Conservation (phyloP, 2,329 filamentous ascomycete species). For the Kalaharituber pfeilii region DNA sequence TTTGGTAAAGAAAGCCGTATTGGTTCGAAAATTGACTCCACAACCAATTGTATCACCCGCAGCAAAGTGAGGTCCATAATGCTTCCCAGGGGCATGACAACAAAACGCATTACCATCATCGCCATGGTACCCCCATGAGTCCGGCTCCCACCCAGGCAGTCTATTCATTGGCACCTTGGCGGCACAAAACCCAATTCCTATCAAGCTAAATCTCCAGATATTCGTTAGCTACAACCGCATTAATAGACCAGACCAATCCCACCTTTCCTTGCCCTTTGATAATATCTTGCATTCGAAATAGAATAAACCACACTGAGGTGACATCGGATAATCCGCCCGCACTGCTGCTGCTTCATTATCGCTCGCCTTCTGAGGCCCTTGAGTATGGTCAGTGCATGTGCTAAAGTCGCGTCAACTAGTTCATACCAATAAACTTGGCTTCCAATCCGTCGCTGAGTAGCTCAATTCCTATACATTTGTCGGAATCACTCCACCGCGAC, state of each 20-base stretch:
- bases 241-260: constrained; percentile 21
- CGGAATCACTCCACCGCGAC: constrained; percentile 61
- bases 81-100: constrained; percentile 39
- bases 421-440: constrained; percentile 38
- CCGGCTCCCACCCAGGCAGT: constrained; percentile 48
- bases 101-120: constrained; percentile 48
- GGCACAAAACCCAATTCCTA: constrained; percentile 45
- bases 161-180: constrained; percentile 38
- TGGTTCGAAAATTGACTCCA: constrained; percentile 46
- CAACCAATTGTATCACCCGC: constrained; percentile 45
- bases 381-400: constrained; percentile 20
- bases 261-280: constrained; percentile 51
- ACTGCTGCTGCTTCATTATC: constrained; percentile 66
- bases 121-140: constrained; percentile 52
- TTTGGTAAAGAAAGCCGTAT: constrained; percentile 51
- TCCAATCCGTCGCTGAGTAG: constrained; percentile 56
- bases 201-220: constrained; percentile 31
- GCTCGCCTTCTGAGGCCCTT: constrained; percentile 38
- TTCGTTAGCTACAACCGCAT: not conserved
- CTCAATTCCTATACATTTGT: constrained; percentile 59
- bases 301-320: constrained; percentile 77
- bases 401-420: not conserved
- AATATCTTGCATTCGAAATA: constrained; percentile 66
- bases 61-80: constrained; percentile 41
- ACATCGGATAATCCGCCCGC: constrained; percentile 71